These are phyloP conservation scores for Cyathus striatus DNA, from an alignment of 768 basidiomycete species.

Conservation along the genomic window DNA sequence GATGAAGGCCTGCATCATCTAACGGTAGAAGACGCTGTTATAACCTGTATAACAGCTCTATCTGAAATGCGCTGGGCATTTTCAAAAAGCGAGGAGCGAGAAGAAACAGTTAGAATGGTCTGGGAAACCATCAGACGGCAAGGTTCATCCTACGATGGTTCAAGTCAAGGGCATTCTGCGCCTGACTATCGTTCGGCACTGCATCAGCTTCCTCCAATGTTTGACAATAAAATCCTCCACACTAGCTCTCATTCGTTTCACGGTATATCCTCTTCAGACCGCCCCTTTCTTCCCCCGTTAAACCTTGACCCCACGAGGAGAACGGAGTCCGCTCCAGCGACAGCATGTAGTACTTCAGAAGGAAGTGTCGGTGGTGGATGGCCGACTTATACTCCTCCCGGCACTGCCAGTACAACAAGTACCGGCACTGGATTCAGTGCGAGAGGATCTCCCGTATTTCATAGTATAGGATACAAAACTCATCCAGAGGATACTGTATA, in stretches of 20 bases:
- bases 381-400: conserved; percentile 60
- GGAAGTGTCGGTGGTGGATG: conserved; percentile 46
- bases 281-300: conserved; percentile 39
- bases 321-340: conserved; percentile 48
- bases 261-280: conserved; percentile 26
- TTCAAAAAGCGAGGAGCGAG: conserved; percentile 69
- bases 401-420: conserved; percentile 44
- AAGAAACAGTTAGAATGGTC: conserved; percentile 52
- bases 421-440: conserved; percentile 35
- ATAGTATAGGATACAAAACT: conserved; percentile 28
- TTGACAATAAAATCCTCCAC: too few relatives aligned
- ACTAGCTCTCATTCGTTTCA: too few relatives aligned
- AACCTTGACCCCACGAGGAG: conserved; percentile 30
- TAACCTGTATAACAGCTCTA: conserved; percentile 69
- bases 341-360: conserved; percentile 42
- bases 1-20: conserved; percentile 18
- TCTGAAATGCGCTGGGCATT: conserved; percentile 79
- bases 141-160: conserved; percentile 8
- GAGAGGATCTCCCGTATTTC: conserved; percentile 37
- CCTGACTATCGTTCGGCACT: too few relatives aligned
- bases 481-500: conserved; percentile 37
- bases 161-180: neutral
- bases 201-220: too few relatives aligned
- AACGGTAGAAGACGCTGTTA: conserved; percentile 39
- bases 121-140: conserved; percentile 49